phyloP scores from a whole-genome alignment of 2,329 filamentous ascomycete genomes.

The Cadophora luteo-olivacea region DNA sequence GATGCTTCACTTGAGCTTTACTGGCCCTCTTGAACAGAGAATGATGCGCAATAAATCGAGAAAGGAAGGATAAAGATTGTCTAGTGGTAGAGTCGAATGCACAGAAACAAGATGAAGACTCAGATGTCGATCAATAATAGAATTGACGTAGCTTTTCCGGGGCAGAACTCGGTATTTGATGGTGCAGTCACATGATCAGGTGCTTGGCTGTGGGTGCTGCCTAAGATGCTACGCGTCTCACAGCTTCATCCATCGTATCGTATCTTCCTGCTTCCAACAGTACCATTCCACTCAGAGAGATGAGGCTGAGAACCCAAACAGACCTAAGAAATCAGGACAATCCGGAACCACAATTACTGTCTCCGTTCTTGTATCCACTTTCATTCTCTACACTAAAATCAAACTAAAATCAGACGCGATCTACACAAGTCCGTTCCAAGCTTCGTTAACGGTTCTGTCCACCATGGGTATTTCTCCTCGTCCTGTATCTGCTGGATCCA shows the following conservation, averaged over 20 bases:
- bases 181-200: slow-evolving; percentile 3
- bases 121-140: neutral
- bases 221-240: slow-evolving; percentile 10
- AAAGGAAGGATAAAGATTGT: too few species aligned
- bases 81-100: too few species aligned
- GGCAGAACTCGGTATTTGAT: neutral
- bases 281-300: neutral
- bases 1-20: neutral
- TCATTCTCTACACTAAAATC: too few species aligned
- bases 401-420: too few species aligned
- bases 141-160: neutral
- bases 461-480: neutral
- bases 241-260: neutral
- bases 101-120: too few species aligned
- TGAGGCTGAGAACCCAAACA: neutral
- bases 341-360: too few species aligned
- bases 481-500: neutral
- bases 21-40: neutral
- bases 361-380: too few species aligned
- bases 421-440: too few species aligned
- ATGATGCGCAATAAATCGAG: neutral
- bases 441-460: neutral
- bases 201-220: slow-evolving; percentile 4
- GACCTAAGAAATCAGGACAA: too few species aligned
- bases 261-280: neutral